These are phyloP conservation scores for Oidium heveae DNA, from an alignment of 2,329 filamentous ascomycete genomes.

Conservation along the genomic window DNA sequence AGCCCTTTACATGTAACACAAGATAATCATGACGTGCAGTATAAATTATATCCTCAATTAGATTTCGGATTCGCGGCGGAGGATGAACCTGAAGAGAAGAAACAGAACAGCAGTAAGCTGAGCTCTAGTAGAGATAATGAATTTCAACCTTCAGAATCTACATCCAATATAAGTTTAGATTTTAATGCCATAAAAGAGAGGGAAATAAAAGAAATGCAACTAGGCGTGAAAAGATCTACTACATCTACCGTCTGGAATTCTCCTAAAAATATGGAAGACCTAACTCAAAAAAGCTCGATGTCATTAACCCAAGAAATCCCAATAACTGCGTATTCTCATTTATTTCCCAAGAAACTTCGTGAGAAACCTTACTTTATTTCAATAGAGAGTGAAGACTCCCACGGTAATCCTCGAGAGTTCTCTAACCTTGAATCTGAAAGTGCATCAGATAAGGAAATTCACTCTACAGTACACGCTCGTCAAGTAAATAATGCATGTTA, in stretches of 20 bases:
- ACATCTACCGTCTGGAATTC: background rate
- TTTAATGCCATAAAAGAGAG: background rate
- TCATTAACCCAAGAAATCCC: conserved; percentile 12
- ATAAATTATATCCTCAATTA: no score
- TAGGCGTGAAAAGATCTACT: background rate
- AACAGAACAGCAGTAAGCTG: background rate
- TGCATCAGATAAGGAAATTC: background rate
- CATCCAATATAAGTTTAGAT: background rate
- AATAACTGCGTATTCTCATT: conserved; percentile 8
- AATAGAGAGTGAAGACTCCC: background rate
- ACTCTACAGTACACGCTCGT: conserved; percentile 9
- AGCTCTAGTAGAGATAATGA: background rate
- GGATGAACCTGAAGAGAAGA: background rate
- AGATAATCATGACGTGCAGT: background rate
- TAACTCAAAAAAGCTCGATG: conserved; percentile 9
- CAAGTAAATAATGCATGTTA: conserved; percentile 7
- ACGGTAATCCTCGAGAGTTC: background rate
- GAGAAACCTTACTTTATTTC: background rate
- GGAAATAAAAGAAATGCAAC: background rate
- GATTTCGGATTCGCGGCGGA: no score
- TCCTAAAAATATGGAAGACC: conserved; percentile 3
- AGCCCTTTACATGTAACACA: background rate
- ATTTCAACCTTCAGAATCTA: background rate
- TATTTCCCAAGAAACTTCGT: background rate
- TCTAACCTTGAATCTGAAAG: background rate